A percentile compares a stretch with the other conserved stretches of the same genome.
phyloP scores from a whole-genome alignment of 495 filamentous ascomycete genomes.

The Neurospora sp. region DNA sequence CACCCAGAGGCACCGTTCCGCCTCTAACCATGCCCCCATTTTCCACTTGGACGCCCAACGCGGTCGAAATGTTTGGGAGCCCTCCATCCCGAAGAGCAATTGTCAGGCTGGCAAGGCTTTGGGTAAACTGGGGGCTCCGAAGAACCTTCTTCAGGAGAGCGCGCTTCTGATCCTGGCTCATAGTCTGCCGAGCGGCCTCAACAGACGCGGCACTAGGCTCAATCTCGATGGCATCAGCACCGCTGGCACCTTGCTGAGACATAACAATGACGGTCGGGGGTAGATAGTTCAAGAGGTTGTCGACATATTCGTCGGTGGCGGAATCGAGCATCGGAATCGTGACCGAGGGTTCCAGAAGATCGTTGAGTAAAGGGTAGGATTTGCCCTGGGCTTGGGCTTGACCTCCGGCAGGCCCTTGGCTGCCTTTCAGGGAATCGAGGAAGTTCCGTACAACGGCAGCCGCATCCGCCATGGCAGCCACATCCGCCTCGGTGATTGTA shows the following conservation, averaged over 20 bases:
- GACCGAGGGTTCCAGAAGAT: slow-evolving; percentile 66
- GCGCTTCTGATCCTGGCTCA: slow-evolving; percentile 70
- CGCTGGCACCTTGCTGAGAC: slow-evolving; percentile 51
- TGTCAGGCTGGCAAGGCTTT: slow-evolving; percentile 75
- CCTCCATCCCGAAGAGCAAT: slow-evolving; percentile 88
- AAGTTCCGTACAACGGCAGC: slow-evolving; percentile 74
- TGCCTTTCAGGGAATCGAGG: slow-evolving; percentile 68
- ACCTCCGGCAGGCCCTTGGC: slow-evolving; percentile 23
- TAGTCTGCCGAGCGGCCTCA: slow-evolving; percentile 61
- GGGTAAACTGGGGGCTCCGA: slow-evolving; percentile 82
- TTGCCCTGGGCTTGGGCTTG: slow-evolving; percentile 37
- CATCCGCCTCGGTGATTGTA: slow-evolving; percentile 31
- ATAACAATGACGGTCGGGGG: slow-evolving; percentile 60
- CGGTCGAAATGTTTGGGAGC: slow-evolving; percentile 78
- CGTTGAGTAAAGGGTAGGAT: slow-evolving; percentile 73
- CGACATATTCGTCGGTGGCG: slow-evolving; percentile 52
- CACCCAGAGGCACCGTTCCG: slow-evolving; percentile 71
- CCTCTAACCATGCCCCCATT: slow-evolving; percentile 74
- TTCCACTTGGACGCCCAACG: slow-evolving; percentile 64
- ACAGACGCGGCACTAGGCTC: slow-evolving; percentile 58
- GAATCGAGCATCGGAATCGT: slow-evolving; percentile 70
- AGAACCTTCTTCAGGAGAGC: slow-evolving; percentile 71
- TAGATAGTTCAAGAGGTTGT: slow-evolving; percentile 66
- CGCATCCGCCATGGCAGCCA: slow-evolving; percentile 42
- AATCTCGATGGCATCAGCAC: slow-evolving; percentile 23